Evolutionary conservation across 306 rosid species (phyloP).

Genomic region (Cyamopsis tetragonoloba): DNA sequence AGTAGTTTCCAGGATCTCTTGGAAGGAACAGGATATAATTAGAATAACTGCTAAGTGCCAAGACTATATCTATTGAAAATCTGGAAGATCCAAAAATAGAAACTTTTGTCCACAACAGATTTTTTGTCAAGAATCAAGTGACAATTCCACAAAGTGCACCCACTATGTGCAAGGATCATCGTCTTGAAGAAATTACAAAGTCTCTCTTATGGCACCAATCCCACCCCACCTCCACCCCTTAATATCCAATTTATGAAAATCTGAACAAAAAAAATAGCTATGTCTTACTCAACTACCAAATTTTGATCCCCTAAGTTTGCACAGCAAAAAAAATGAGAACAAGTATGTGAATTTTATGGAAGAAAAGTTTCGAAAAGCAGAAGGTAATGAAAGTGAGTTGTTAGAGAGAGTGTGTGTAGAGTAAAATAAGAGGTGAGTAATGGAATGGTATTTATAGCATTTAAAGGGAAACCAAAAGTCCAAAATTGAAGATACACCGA

Average conservation of each 20-base stretch:
- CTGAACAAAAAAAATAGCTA: slow-evolving; percentile 8
- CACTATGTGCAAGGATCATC: slow-evolving; percentile 59
- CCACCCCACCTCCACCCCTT: slow-evolving; percentile 28
- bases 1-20: neutral
- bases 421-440: slow-evolving; percentile 30
- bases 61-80: slow-evolving; percentile 51
- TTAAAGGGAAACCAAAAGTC: slow-evolving; percentile 39
- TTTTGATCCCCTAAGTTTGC: neutral
- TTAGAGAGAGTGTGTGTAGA: slow-evolving; percentile 23
- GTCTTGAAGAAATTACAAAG: slow-evolving; percentile 39
- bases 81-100: slow-evolving; percentile 82
- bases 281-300: slow-evolving; percentile 12
- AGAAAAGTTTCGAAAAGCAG: slow-evolving; percentile 28
- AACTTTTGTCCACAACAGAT: slow-evolving; percentile 53
- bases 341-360: neutral
- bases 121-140: slow-evolving; percentile 49
- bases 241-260: slow-evolving; percentile 16
- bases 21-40: neutral
- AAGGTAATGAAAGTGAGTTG: slow-evolving; percentile 29
- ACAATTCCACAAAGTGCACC: slow-evolving; percentile 45
- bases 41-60: slow-evolving; percentile 39
- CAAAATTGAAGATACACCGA: slow-evolving; percentile 64
- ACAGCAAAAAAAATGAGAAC: slow-evolving; percentile 17
- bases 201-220: slow-evolving; percentile 21
- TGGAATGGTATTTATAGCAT: slow-evolving; percentile 34